Evolutionary conservation across 306 rosid species (phyloP), one percentile per base, ranked within the genome.

Genomic region (Sicyos edulis): DNA sequence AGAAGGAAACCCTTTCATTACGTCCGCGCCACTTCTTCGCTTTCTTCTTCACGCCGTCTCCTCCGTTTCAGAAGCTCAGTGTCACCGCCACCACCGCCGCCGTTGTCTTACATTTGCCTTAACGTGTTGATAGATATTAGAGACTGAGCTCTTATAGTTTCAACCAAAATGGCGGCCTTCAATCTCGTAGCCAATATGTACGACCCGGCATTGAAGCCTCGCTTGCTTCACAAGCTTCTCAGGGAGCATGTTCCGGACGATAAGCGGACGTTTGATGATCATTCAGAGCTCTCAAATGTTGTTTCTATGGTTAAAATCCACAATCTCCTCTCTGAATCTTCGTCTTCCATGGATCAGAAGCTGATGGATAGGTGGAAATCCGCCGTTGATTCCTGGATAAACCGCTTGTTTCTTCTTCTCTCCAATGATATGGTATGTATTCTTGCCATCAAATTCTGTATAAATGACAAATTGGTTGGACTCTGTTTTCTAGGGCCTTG

Each of bases 181-280:
- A 84, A 80, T 40, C 83, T 74, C 15, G 65, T 87, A 13, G 69
- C 72, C 14, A 74, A 80, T 83, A 83, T 93, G 95, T 63, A 91
- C 75, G 95, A 93, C 54, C 85, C 77, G 42, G 84, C 89, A 2
- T 69, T 91, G 73, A 88, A 83, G 67, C 97, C 97, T 13, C 90
- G 97, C 14, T 65, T 91, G 82, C 86, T 93, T 62, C 80, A 56
- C 3, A 70, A 81, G 34, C 82, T 93, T 32, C 60, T 84, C 58
- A 79, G 80, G 56, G 89, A 87, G 54, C 77, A 83, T 9, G 45
- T 91, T 21, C 97, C 96, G 2, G 83, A 82, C 37, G 71, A 74
- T 4, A 82, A 79, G 2, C 77, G 63, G 16, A 74, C 85, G 1
- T 86, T 84, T 42, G 60, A 70, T 16, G 77, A 77, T 75, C 82